These are phyloP conservation scores for Paramecium octaurelia DNA, from an alignment of 73 alveolate genomes.

Conservation along the genomic window DNA sequence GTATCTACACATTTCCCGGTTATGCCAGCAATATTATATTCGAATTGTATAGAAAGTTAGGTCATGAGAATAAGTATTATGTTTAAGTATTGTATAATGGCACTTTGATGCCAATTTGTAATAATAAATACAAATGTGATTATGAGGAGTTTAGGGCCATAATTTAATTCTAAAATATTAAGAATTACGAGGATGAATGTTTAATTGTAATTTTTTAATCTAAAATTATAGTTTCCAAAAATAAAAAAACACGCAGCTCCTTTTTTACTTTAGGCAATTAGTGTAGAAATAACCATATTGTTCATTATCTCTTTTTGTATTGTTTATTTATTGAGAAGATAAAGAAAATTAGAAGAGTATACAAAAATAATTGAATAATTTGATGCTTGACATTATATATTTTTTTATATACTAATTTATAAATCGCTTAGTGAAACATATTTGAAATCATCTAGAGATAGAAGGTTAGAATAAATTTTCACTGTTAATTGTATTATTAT, in stretches of 20 bases:
- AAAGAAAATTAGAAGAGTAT: neutral
- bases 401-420: neutral
- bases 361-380: neutral
- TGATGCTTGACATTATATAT: neutral
- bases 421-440: neutral
- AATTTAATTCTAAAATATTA: neutral
- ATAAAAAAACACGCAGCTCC: neutral
- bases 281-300: neutral
- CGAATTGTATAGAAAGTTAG: slow-evolving; percentile 26
- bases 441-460: too few relatives aligned
- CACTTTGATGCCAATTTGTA: slow-evolving; percentile 48
- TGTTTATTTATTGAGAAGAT: neutral
- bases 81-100: slow-evolving; percentile 53
- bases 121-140: neutral
- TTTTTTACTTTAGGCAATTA: neutral
- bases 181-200: neutral
- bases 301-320: neutral
- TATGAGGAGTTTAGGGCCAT: neutral
- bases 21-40: slow-evolving; percentile 55
- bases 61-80: neutral
- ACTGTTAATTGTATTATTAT: neutral
- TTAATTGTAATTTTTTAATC: neutral
- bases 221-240: neutral
- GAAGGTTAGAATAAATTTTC: too few relatives aligned
- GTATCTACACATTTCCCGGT: slow-evolving; percentile 41